Percentiles rank a stretch among this genome's conserved stretches.
These are phyloP conservation scores for Diphasiastrum complanatum DNA, from an alignment of 83 land plant species.

Conservation along the genomic window DNA sequence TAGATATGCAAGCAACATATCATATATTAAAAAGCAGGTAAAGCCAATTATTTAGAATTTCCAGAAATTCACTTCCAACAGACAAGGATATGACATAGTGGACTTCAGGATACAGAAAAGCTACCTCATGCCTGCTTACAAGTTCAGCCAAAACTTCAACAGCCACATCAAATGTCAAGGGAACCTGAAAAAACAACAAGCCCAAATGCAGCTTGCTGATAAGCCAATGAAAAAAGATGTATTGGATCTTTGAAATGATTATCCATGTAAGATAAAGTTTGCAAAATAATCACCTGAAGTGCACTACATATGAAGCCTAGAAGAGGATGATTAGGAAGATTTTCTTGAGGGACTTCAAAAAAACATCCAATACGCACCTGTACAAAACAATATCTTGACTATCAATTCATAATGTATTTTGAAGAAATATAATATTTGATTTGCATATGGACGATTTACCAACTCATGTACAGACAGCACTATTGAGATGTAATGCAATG, in stretches of 20 bases:
- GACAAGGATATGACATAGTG: background rate
- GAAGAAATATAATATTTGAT: no score
- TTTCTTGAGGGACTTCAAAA: slow-evolving; percentile 52
- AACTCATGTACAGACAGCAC: no score
- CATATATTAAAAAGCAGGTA: no score
- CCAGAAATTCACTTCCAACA: no score
- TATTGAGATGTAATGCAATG: no score
- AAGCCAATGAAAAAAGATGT: background rate
- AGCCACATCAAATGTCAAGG: slow-evolving; percentile 76
- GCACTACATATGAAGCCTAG: slow-evolving; percentile 71
- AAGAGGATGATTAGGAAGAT: slow-evolving; percentile 69
- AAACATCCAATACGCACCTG: slow-evolving; percentile 98
- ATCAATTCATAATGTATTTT: no score
- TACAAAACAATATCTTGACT: no score
- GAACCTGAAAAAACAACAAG: slow-evolving; percentile 40
- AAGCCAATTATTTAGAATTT: no score
- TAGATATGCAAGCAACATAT: no score
- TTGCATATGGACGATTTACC: no score
- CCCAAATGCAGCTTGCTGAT: background rate
- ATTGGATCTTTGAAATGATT: background rate
- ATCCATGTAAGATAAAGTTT: background rate
- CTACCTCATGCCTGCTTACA: slow-evolving; percentile 86
- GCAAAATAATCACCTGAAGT: slow-evolving; percentile 47
- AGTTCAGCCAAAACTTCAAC: slow-evolving; percentile 87
- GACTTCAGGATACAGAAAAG: background rate